These are phyloP conservation scores for Yamadazyma taylorii DNA, from an alignment of 1,139 yeast species.

Conservation along the genomic window DNA sequence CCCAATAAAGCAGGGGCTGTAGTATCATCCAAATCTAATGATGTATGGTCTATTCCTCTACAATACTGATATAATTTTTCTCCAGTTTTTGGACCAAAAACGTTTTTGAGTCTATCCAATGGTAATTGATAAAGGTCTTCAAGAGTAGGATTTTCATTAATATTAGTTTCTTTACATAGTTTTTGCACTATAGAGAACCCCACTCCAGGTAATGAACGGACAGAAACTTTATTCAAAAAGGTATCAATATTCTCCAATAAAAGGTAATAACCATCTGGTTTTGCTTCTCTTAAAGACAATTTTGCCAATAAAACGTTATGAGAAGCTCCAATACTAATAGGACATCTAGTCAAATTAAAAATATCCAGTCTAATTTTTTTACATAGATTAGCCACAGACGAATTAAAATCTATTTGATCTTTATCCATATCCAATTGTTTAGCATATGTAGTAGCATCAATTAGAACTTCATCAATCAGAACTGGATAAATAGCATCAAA, in stretches of 20 bases:
- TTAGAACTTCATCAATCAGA: conserved; percentile 85
- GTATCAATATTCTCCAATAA: conserved; percentile 29
- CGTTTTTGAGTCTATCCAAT: conserved; percentile 34
- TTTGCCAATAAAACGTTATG: conserved; percentile 75
- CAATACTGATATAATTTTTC: conserved; percentile 56
- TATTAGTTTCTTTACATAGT: conserved; percentile 8
- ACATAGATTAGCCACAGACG: conserved; percentile 24
- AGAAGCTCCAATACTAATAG: conserved; percentile 79
- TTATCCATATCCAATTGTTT: background rate
- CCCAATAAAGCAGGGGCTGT: conserved; percentile 45
- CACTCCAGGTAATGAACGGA: conserved; percentile 80
- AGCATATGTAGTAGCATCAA: conserved; percentile 55
- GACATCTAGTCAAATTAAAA: conserved; percentile 51
- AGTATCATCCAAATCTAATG: conserved; percentile 46
- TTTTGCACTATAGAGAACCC: conserved; percentile 51
- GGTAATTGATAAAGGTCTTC: conserved; percentile 39
- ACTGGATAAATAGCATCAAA: conserved; percentile 76
- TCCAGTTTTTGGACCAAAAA: conserved; percentile 74
- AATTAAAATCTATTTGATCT: background rate
- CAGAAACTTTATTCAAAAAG: conserved; percentile 44
- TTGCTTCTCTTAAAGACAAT: conserved; percentile 70
- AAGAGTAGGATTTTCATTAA: conserved; percentile 15
- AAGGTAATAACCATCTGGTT: conserved; percentile 68
- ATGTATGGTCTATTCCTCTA: conserved; percentile 67
- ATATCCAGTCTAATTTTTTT: conserved; percentile 46